phyloP scores from a whole-genome alignment of 257 asterid genomes.

The Coffea eugenioides region DNA sequence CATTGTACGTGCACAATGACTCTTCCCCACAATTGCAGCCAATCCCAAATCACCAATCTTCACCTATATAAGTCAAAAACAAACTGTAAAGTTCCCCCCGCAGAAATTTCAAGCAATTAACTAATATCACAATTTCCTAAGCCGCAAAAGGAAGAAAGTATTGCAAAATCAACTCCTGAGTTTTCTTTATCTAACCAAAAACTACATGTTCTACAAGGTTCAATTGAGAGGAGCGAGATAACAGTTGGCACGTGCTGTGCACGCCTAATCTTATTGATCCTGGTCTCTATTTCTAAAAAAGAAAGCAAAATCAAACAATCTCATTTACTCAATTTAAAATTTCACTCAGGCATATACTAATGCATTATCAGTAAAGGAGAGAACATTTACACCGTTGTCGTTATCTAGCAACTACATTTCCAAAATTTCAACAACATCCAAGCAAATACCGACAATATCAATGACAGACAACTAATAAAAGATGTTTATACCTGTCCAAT shows the following conservation, averaged over 20 bases:
- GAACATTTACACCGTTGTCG: neutral
- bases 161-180: neutral
- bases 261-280: neutral
- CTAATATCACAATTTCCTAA: neutral
- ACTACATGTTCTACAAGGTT: neutral
- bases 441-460: neutral
- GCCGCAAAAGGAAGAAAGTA: neutral
- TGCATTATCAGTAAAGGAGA: neutral
- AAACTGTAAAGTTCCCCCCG: neutral
- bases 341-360: neutral
- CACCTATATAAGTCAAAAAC: slow-evolving; percentile 40
- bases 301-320: neutral
- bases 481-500: slow-evolving; percentile 59
- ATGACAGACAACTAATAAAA: neutral
- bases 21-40: slow-evolving; percentile 62
- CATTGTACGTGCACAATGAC: slow-evolving; percentile 60
- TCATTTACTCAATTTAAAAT: neutral
- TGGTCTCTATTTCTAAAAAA: neutral
- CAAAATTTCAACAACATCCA: neutral
- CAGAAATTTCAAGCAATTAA: neutral
- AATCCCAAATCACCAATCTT: slow-evolving; percentile 83
- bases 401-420: neutral
- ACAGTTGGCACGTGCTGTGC: too few species aligned
- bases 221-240: neutral
- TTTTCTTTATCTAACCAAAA: neutral